phyloP scores from a whole-genome alignment of 2,329 filamentous ascomycete species.

The Aureobasidium sp. region DNA sequence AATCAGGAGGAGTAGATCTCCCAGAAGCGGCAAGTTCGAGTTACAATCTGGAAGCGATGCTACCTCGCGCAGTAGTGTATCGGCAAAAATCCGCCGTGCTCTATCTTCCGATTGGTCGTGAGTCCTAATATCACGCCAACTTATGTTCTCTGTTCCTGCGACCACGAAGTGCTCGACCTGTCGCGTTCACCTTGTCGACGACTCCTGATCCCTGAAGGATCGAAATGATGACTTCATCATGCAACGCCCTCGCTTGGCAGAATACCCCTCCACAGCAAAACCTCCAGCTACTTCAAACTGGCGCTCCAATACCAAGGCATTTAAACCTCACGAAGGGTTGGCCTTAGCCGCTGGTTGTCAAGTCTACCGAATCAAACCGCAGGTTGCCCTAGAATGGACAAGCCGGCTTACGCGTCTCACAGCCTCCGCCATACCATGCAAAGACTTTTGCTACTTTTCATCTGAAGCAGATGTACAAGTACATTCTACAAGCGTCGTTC shows the following conservation, averaged over 20 bases:
- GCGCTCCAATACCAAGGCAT: neutral
- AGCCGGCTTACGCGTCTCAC: slow-evolving; percentile 16
- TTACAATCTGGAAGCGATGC: neutral
- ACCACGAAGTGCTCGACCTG: neutral
- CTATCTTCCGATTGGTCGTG: neutral
- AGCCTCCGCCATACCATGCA: neutral
- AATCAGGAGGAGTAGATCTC: neutral
- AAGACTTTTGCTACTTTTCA: neutral
- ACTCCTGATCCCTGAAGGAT: slow-evolving; percentile 3
- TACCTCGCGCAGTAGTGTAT: neutral
- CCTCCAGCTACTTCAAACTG: neutral
- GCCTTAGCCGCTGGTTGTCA: neutral
- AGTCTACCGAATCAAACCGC: neutral
- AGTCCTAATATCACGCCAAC: neutral
- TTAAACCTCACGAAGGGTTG: too few relatives aligned
- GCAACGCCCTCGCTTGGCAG: slow-evolving; percentile 11
- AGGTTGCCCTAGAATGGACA: neutral
- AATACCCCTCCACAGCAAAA: neutral
- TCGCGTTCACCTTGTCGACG: neutral
- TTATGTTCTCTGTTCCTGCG: neutral
- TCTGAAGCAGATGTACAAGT: slow-evolving; percentile 4
- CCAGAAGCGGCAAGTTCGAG: neutral
- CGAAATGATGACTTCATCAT: slow-evolving; percentile 15
- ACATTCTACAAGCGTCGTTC: neutral
- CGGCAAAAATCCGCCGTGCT: neutral